Evolutionary conservation across 2,329 filamentous ascomycete species (phyloP).

Genomic region (Fusarium sp.): DNA sequence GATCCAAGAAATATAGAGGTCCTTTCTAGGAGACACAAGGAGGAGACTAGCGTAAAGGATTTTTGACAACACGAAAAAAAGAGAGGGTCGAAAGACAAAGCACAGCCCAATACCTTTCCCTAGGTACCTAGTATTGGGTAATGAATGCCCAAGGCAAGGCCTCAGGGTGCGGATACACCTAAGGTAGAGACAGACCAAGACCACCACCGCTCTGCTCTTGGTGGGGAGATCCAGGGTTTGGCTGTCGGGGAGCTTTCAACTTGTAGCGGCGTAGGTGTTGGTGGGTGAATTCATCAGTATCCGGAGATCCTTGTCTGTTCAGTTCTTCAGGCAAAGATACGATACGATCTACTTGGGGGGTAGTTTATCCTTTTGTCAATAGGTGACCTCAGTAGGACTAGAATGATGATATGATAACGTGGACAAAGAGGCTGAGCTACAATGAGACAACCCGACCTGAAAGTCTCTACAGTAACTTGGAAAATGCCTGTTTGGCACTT

Average conservation of each 20-base stretch:
- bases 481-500: constrained; percentile 12
- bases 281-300: too few species aligned
- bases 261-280: constrained; percentile 15
- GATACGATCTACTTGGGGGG: background rate
- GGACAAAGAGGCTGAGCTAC: constrained; percentile 12
- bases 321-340: background rate
- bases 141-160: constrained; percentile 24
- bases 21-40: background rate
- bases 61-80: constrained; percentile 3
- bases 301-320: background rate
- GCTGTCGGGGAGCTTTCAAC: constrained; percentile 14
- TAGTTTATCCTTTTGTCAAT: background rate
- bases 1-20: background rate
- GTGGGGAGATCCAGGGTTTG: constrained; percentile 21
- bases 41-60: background rate
- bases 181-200: background rate
- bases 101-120: constrained; percentile 26
- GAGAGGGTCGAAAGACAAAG: constrained; percentile 19
- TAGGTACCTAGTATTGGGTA: background rate
- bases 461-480: background rate
- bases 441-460: background rate
- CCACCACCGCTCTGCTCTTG: constrained; percentile 7
- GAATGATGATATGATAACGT: background rate
- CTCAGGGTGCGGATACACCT: background rate
- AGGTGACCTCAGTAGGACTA: background rate